Evolutionary conservation across 208 protist species (phyloP).

Genomic region (Leishmania braziliensis): DNA sequence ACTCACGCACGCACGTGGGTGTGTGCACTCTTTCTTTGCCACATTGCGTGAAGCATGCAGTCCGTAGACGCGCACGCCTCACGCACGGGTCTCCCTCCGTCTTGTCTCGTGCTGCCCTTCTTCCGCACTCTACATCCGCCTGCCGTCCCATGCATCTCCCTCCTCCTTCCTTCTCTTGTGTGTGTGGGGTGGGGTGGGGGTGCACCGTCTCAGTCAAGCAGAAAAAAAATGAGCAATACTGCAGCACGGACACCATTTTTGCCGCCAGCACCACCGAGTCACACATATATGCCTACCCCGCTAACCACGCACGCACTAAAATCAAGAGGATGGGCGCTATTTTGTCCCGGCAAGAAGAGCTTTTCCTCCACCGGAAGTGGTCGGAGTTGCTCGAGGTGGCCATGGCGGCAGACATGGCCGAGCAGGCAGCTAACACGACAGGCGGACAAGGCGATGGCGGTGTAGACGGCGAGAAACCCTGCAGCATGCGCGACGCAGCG

Average conservation of each 20-base stretch:
- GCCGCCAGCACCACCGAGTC: background rate
- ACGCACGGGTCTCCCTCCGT: background rate
- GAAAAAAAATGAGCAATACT: background rate
- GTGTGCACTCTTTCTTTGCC: background rate
- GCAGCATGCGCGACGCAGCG: background rate
- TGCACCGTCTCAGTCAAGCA: background rate
- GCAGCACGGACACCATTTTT: too few species aligned
- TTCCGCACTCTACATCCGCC: background rate
- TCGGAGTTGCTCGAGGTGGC: slow-evolving; percentile 58
- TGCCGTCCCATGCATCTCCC: background rate
- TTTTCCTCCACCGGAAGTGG: slow-evolving; percentile 69
- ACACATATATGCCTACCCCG: slow-evolving; percentile 2
- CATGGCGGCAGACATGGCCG: slow-evolving; percentile 38
- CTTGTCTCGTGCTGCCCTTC: background rate
- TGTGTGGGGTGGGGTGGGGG: too few species aligned
- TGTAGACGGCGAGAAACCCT: background rate
- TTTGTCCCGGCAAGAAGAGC: slow-evolving; percentile 70
- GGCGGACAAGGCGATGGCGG: background rate
- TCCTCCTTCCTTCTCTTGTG: background rate
- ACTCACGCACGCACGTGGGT: background rate
- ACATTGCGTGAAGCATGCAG: background rate
- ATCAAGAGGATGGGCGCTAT: slow-evolving; percentile 47
- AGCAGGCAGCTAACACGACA: background rate
- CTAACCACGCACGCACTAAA: background rate
- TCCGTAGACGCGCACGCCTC: background rate